Evolutionary conservation across 139 green algal species (phyloP).

Genomic region (Picochlorum sp.): DNA sequence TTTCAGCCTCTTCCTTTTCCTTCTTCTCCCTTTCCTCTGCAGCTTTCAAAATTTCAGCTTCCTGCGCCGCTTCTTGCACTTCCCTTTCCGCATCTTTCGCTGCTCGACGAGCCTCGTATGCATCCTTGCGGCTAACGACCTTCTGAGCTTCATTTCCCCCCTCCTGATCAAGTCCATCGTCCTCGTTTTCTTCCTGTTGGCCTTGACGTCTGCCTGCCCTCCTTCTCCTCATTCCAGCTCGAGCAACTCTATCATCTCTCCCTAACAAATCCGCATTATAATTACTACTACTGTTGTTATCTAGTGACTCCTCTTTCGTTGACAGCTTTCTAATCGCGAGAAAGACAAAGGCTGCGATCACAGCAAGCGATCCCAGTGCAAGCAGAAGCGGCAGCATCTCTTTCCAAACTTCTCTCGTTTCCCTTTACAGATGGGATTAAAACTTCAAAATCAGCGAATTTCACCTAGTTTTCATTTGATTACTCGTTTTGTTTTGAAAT

Average conservation of each 20-base stretch:
- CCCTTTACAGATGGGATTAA: no score
- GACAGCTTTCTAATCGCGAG: no score
- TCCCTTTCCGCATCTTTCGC: slow-evolving; percentile 53
- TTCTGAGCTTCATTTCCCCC: not conserved
- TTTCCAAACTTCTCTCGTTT: no score
- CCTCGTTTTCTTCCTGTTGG: not conserved
- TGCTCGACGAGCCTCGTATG: slow-evolving; percentile 44
- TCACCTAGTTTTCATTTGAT: no score
- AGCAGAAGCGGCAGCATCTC: no score
- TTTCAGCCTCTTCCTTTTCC: slow-evolving; percentile 62
- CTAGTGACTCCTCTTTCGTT: no score
- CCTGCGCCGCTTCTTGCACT: slow-evolving; percentile 48
- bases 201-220: not conserved
- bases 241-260: not conserved
- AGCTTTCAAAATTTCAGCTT: slow-evolving; percentile 48
- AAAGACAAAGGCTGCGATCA: no score
- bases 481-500: no score
- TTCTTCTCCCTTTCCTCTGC: slow-evolving; percentile 36
- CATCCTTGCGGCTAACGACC: slow-evolving; percentile 3
- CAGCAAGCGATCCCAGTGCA: no score
- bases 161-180: not conserved
- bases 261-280: no score
- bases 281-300: no score
- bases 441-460: no score
- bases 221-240: slow-evolving; percentile 3